These are phyloP conservation scores for Quercus agrifolia DNA, from an alignment of 306 rosid genomes.

Conservation along the genomic window DNA sequence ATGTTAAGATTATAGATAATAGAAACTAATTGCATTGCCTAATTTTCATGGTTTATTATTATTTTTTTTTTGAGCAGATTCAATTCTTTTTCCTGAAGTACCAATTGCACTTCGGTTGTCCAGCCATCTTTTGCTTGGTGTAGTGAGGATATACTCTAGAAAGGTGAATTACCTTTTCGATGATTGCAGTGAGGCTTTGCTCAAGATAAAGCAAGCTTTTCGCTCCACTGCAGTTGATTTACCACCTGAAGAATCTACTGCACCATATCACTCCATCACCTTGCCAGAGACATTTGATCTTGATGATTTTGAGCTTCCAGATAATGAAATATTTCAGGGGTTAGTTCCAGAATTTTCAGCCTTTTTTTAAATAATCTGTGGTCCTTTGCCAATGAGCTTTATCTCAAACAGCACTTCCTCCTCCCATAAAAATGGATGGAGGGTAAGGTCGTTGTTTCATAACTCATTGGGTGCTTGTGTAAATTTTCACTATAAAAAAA, in stretches of 20 bases:
- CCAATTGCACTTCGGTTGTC: slow-evolving; percentile 98
- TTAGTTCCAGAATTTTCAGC: slow-evolving; percentile 41
- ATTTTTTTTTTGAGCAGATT: slow-evolving; percentile 60
- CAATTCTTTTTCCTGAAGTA: slow-evolving; percentile 92
- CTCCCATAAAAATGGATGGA: too few species aligned
- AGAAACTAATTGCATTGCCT: background rate
- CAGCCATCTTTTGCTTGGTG: slow-evolving; percentile 99
- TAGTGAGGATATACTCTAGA: slow-evolving; percentile 98
- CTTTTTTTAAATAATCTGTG: slow-evolving; percentile 10
- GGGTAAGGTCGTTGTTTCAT: too few species aligned
- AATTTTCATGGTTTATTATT: slow-evolving; percentile 18
- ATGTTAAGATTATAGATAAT: too few species aligned
- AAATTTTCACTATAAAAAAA: too few species aligned
- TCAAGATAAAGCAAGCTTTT: slow-evolving; percentile 98
- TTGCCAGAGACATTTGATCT: slow-evolving; percentile 99
- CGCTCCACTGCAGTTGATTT: slow-evolving; percentile 97
- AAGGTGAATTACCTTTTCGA: slow-evolving; percentile 99
- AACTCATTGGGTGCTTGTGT: too few species aligned
- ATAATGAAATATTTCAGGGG: slow-evolving; percentile 90
- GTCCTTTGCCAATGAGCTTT: too few species aligned
- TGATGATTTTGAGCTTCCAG: slow-evolving; percentile 99
- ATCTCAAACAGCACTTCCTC: too few species aligned
- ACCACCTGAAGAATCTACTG: slow-evolving; percentile 99
- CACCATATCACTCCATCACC: slow-evolving; percentile 98
- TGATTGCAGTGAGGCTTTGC: slow-evolving; percentile 99